Conservation (phyloP, 179 eudicot genomes). For the Camellia oleifera region DNA sequence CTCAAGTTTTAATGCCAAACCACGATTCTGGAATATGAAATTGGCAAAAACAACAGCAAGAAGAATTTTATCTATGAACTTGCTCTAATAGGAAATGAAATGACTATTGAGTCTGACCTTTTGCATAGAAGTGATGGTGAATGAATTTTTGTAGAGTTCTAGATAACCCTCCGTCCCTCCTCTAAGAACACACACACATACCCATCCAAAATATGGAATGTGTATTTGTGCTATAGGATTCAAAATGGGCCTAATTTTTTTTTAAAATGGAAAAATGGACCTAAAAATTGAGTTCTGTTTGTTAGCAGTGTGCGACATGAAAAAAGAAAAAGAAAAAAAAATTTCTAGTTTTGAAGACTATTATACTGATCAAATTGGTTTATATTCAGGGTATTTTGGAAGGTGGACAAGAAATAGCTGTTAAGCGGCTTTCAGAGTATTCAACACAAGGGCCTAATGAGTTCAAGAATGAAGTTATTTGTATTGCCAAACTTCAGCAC, state of each 20-base stretch:
- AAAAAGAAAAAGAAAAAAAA: too few relatives aligned
- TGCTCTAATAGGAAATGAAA: too few relatives aligned
- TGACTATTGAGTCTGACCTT: too few relatives aligned
- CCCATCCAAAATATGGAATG: too few relatives aligned
- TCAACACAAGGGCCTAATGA: background rate
- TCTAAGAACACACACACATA: too few relatives aligned
- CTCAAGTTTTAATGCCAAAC: background rate
- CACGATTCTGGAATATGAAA: background rate
- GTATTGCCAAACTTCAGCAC: constrained; percentile 3
- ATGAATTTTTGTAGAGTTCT: too few relatives aligned
- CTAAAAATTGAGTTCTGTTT: background rate
- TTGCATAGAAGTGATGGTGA: too few relatives aligned
- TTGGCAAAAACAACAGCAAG: background rate
- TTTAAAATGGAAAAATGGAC: too few relatives aligned
- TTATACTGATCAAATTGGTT: background rate
- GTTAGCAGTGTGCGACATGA: background rate
- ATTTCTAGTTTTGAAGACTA: too few relatives aligned
- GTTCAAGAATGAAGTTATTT: background rate
- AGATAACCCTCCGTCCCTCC: too few relatives aligned
- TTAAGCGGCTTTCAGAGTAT: background rate
- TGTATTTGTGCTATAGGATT: too few relatives aligned
- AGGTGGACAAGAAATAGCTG: constrained; percentile 5
- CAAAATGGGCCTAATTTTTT: too few relatives aligned
- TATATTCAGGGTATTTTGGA: background rate
- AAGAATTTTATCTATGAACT: background rate